Evolutionary conservation across 2,329 filamentous ascomycete genomes (phyloP), one percentile per base, ranked within the genome.

Genomic region (Aspergillus sp.): DNA sequence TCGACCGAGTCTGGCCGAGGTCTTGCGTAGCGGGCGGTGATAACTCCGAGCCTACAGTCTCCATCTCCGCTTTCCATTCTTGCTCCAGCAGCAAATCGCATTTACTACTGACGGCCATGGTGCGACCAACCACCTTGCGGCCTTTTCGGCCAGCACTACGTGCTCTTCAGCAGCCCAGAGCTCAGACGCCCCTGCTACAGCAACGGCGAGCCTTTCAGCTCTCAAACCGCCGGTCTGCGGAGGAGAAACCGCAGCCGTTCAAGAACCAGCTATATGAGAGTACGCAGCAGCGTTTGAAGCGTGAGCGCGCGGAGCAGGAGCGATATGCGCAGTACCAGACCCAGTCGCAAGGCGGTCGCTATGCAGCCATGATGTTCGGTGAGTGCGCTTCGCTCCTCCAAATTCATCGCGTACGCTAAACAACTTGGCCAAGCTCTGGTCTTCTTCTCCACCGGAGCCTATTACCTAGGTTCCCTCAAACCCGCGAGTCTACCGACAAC

Each of bases 241-340:
- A 72, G 47, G 71, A 76, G 38, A 73, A 75, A 55, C 66, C 63
- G 30, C 77, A 77, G 61, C 81, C 83, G 1, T 89, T 89, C 77
- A 84, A 86, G 70, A 81, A 82, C 38, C 86, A 89, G 71, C 69
- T 89, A 49, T 88, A 87, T 65, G 84, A 88, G 70, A 88, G 85
- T 66, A 87, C 87, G 15, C 77, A 82, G 46, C 81, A 85, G 68
- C 81, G 87, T 48, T 71, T 89, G 63, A 79, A 84, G 71, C 81
- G 83, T 54, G 87, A 89, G 69, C 81, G 84, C 57, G 83, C 81
- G 25, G 83, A 87, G 69, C 83, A 87, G 69, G 78, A 80, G 38
- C 74, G 81, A 48, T 85, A 81, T 66, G 78, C 82, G 4, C 75
- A 77, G 59, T 74, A 78, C 64, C 74, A 82, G 69, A 71, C 76